phyloP scores from a whole-genome alignment of 2,329 filamentous ascomycete genomes.

The Penicillium sp. region DNA sequence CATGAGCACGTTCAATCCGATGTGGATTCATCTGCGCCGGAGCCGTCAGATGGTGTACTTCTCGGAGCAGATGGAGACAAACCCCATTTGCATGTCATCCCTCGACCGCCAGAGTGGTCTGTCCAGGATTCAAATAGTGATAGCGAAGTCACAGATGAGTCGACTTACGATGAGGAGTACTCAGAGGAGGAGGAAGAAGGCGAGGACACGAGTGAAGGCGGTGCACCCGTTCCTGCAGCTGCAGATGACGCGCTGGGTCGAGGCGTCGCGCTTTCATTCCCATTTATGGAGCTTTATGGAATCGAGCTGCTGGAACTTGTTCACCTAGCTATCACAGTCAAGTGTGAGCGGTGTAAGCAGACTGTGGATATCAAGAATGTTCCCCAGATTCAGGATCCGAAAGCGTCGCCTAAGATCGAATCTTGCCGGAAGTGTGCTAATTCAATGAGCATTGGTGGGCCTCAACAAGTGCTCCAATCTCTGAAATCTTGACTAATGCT shows the following conservation, averaged over 20 bases:
- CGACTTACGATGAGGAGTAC: slow-evolving; percentile 47
- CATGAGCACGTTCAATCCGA: slow-evolving; percentile 13
- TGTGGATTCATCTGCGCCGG: slow-evolving; percentile 10
- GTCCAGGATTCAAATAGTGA: slow-evolving; percentile 34
- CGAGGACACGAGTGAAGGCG: slow-evolving; percentile 46
- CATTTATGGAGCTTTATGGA: slow-evolving; percentile 70
- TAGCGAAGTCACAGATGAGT: slow-evolving; percentile 42
- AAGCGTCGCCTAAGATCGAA: slow-evolving; percentile 45
- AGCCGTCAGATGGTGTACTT: slow-evolving; percentile 2
- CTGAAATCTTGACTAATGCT: not conserved
- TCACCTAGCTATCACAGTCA: slow-evolving; percentile 66
- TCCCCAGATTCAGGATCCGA: slow-evolving; percentile 51
- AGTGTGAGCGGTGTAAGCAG: slow-evolving; percentile 77
- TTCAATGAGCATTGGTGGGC: slow-evolving; percentile 46
- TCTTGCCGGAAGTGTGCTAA: slow-evolving; percentile 57
- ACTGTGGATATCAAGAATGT: slow-evolving; percentile 67
- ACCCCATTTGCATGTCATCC: slow-evolving; percentile 68
- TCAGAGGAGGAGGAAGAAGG: slow-evolving; percentile 41
- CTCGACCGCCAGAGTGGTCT: slow-evolving; percentile 74
- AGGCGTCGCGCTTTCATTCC: slow-evolving; percentile 77
- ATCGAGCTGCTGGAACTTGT: slow-evolving; percentile 73
- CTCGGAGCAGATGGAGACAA: slow-evolving; percentile 46
- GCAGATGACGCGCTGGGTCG: slow-evolving; percentile 51
- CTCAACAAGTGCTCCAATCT: too few species aligned
- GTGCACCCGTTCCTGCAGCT: slow-evolving; percentile 33